These are phyloP conservation scores for Termitomyces sp. DNA, from an alignment of 768 basidiomycete species.

Conservation along the genomic window DNA sequence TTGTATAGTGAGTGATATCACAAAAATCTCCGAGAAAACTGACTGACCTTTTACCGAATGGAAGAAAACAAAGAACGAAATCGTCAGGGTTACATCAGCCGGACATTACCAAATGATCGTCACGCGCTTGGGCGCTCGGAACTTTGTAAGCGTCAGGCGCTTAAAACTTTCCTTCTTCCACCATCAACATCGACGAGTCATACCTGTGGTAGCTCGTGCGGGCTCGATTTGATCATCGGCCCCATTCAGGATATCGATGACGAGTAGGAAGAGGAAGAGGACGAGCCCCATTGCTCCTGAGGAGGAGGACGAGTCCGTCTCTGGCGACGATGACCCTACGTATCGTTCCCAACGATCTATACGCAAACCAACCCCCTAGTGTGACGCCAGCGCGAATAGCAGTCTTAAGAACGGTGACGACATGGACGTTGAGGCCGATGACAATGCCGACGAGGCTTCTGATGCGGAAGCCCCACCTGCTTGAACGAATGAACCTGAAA, in stretches of 20 bases:
- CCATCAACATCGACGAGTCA: too few relatives aligned
- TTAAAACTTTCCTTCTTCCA: too few relatives aligned
- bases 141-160: too few relatives aligned
- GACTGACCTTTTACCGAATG: too few relatives aligned
- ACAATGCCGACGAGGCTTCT: constrained; percentile 17
- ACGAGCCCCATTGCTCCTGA: constrained; percentile 21
- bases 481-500: constrained; percentile 17
- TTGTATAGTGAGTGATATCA: too few relatives aligned
- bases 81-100: too few relatives aligned
- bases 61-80: too few relatives aligned
- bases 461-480: constrained; percentile 13
- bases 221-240: too few relatives aligned
- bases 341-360: constrained; percentile 14
- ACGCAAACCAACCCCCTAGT: constrained; percentile 12
- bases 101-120: too few relatives aligned
- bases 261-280: constrained; percentile 28
- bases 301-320: constrained; percentile 19
- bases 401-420: constrained; percentile 15
- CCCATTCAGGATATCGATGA: not conserved
- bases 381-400: constrained; percentile 12
- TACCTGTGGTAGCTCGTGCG: too few relatives aligned
- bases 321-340: constrained; percentile 15
- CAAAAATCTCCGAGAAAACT: too few relatives aligned
- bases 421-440: constrained; percentile 17
- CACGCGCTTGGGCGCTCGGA: too few relatives aligned